Percentiles rank a stretch among this genome's conserved stretches.
Evolutionary conservation across 805 yeast species (phyloP).

Genomic region (Candida schatavii): DNA sequence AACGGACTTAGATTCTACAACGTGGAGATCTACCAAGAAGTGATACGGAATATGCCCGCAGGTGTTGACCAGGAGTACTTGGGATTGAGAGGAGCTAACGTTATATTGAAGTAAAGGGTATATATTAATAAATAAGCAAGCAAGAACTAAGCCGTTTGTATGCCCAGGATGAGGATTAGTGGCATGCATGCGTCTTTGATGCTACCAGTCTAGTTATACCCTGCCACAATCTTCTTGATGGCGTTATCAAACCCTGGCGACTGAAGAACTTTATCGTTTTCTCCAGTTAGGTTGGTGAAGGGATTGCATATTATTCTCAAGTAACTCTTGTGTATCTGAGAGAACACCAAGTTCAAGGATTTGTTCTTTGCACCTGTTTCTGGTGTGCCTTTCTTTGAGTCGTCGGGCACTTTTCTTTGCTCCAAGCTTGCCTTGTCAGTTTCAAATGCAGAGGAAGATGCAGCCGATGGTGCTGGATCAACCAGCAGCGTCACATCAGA

Average conservation of each 20-base stretch:
- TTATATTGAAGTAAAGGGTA: slow-evolving; percentile 58
- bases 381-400: neutral
- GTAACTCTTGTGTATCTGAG: slow-evolving; percentile 51
- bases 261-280: slow-evolving; percentile 25
- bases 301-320: slow-evolving; percentile 61
- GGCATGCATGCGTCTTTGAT: too few species aligned
- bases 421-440: neutral
- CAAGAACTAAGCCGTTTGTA: neutral
- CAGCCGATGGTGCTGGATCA: too few species aligned
- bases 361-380: neutral
- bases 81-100: slow-evolving; percentile 83
- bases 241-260: slow-evolving; percentile 28
- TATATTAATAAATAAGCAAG: neutral
- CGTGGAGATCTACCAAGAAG: slow-evolving; percentile 72
- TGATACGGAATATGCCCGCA: slow-evolving; percentile 75
- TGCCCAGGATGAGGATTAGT: too few species aligned
- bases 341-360: slow-evolving; percentile 21
- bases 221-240: slow-evolving; percentile 23
- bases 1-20: slow-evolving; percentile 77
- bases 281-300: slow-evolving; percentile 34
- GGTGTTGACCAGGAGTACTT: slow-evolving; percentile 93
- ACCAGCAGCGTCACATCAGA: too few species aligned
- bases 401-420: neutral
- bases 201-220: slow-evolving; percentile 23
- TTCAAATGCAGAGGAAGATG: neutral